A percentile compares a stretch with the other conserved stretches of the same genome.
phyloP scores from a whole-genome alignment of 1,139 yeast species.

The Meyerozyma smithsonii region DNA sequence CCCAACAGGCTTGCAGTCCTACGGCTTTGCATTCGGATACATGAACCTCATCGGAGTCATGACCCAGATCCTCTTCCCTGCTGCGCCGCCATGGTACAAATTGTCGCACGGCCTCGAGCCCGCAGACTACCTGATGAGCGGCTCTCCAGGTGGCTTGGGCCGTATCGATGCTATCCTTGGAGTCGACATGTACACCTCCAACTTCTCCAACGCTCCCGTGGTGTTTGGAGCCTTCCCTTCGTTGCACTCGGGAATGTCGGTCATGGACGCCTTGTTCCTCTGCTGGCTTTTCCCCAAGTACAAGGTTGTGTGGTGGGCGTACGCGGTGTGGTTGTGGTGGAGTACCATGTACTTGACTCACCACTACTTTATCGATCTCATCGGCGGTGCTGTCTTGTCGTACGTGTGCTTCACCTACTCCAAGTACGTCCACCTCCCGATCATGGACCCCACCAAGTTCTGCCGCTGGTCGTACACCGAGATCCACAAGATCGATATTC shows the following conservation, averaged over 20 bases:
- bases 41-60: constrained; percentile 86
- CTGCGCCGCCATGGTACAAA: constrained; percentile 99
- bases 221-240: constrained; percentile 99
- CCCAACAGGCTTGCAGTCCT: constrained; percentile 81
- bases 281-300: constrained; percentile 74
- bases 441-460: constrained; percentile 53
- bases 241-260: constrained; percentile 88
- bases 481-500: constrained; percentile 23
- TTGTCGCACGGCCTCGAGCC: constrained; percentile 79
- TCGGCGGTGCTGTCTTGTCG: constrained; percentile 82
- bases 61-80: constrained; percentile 81
- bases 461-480: constrained; percentile 80
- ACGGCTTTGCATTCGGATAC: constrained; percentile 96
- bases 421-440: constrained; percentile 72
- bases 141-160: constrained; percentile 95
- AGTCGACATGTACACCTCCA: constrained; percentile 78
- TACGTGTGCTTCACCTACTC: constrained; percentile 68
- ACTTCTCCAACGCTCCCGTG: constrained; percentile 83
- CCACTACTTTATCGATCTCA: constrained; percentile 88
- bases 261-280: constrained; percentile 86
- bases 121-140: constrained; percentile 88
- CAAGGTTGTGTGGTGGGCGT: constrained; percentile 60
- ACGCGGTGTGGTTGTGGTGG: constrained; percentile 97
- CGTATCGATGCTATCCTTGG: constrained; percentile 83
- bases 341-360: constrained; percentile 95